Percentiles rank a stretch among this genome's conserved stretches.
phyloP scores from a whole-genome alignment of 1,139 yeast species.

The Diutina mesorugosa region DNA sequence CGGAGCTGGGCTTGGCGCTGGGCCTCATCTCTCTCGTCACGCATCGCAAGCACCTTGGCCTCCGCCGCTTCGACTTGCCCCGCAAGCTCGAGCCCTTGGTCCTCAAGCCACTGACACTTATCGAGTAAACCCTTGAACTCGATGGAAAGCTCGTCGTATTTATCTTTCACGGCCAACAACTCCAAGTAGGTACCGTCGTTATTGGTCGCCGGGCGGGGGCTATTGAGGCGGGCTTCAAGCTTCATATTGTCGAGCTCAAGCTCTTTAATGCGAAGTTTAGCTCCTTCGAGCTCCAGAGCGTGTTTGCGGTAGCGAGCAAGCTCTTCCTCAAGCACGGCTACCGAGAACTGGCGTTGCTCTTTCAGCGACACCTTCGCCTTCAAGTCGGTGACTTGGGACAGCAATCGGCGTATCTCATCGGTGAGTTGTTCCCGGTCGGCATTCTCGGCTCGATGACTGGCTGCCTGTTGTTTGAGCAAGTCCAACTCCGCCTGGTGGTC shows the following conservation, averaged over 20 bases:
- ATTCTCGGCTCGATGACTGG: neutral
- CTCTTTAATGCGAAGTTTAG: conserved; percentile 9
- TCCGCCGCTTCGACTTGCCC: conserved; percentile 13
- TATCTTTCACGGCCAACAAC: conserved; percentile 10
- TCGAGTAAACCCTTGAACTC: conserved; percentile 6
- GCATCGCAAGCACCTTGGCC: conserved; percentile 41
- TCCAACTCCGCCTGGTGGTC: neutral
- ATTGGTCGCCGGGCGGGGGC: conserved; percentile 5
- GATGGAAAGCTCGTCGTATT: conserved; percentile 6
- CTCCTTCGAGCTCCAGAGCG: neutral
- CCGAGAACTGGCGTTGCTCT: neutral
- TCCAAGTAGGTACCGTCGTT: conserved; percentile 7
- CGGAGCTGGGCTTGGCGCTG: conserved; percentile 4
- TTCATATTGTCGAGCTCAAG: conserved; percentile 26
- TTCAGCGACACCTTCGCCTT: neutral
- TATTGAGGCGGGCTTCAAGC: conserved; percentile 14
- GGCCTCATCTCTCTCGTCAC: conserved; percentile 23
- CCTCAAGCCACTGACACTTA: neutral
- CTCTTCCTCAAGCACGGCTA: neutral
- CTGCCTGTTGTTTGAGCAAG: neutral
- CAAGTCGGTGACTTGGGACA: neutral
- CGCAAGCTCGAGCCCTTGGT: conserved; percentile 16
- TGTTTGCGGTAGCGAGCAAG: neutral
- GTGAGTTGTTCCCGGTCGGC: neutral
- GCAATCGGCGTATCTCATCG: neutral